These are phyloP conservation scores for Galerina sulciceps DNA, from an alignment of 768 basidiomycete species.

Conservation along the genomic window DNA sequence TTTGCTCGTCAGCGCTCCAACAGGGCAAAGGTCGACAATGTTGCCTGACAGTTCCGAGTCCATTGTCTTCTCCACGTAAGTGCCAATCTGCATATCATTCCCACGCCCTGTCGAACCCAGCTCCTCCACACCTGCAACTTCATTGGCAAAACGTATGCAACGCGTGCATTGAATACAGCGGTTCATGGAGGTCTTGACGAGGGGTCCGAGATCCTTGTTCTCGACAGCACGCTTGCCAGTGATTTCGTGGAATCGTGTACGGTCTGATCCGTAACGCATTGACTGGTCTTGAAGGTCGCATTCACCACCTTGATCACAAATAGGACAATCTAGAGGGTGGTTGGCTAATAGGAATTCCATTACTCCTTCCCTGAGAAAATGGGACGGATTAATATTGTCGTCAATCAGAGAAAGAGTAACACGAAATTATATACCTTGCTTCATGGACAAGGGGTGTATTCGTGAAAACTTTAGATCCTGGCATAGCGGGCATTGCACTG, in stretches of 20 bases:
- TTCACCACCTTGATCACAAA: constrained; percentile 99
- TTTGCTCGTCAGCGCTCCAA: constrained; percentile 97
- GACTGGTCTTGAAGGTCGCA: constrained; percentile 99
- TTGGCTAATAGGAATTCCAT: constrained; percentile 99
- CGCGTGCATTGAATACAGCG: constrained; percentile 99
- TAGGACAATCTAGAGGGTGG: constrained; percentile 97
- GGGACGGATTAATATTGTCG: not conserved
- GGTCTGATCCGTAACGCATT: constrained; percentile 98
- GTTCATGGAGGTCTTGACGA: constrained; percentile 99
- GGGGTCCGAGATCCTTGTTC: constrained; percentile 96
- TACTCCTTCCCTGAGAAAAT: constrained; percentile 78
- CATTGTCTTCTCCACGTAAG: constrained; percentile 97
- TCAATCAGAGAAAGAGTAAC: not conserved
- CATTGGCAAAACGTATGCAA: constrained; percentile 98
- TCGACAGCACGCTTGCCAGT: constrained; percentile 97
- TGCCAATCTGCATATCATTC: constrained; percentile 98
- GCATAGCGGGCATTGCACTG: constrained; percentile 98
- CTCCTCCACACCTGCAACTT: constrained; percentile 98
- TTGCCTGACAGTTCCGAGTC: constrained; percentile 98
- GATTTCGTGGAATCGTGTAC: constrained; percentile 97
- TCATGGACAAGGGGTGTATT: constrained; percentile 91
- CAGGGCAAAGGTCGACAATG: constrained; percentile 95
- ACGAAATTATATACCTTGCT: no score
- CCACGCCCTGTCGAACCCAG: constrained; percentile 96
- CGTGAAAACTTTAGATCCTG: constrained; percentile 89